phyloP scores from a whole-genome alignment of 2,329 filamentous ascomycete species.

The Nemania bipapillata region DNA sequence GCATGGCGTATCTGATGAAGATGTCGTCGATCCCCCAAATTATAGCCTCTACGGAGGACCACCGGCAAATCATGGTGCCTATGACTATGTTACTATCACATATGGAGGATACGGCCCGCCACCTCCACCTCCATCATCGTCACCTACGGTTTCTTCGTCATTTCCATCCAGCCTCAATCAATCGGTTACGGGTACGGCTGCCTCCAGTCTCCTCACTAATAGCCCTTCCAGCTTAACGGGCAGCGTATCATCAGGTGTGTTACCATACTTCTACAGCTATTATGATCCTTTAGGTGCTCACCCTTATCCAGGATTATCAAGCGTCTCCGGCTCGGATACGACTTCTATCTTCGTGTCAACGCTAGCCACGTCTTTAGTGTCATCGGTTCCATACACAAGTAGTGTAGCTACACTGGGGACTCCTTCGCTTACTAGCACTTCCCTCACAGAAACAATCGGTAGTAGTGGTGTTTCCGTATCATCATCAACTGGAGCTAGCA shows the following conservation, averaged over 20 bases:
- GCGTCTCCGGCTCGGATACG: background rate
- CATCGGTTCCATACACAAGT: conserved; percentile 8
- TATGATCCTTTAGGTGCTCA: conserved; percentile 1
- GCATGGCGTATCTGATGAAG: conserved; percentile 21
- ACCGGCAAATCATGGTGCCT: conserved; percentile 40
- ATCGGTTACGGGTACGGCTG: conserved; percentile 24
- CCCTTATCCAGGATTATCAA: conserved; percentile 11
- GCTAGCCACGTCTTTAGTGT: background rate
- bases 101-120: conserved; percentile 49
- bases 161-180: conserved; percentile 31
- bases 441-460: conserved; percentile 21
- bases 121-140: conserved; percentile 40
- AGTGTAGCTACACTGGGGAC: background rate
- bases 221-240: background rate
- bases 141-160: conserved; percentile 27
- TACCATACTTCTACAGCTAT: background rate
- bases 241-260: conserved; percentile 16
- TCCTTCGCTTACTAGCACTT: conserved; percentile 16
- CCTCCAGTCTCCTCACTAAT: conserved; percentile 13
- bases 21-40: conserved; percentile 30
- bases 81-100: conserved; percentile 45
- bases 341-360: background rate
- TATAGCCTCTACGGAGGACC: conserved; percentile 42
- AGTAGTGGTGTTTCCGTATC: conserved; percentile 21
- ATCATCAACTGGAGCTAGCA: conserved; percentile 14